Evolutionary conservation across 176 grass and related monocot genomes (phyloP).

Genomic region (Echinochloa phyllopogon): DNA sequence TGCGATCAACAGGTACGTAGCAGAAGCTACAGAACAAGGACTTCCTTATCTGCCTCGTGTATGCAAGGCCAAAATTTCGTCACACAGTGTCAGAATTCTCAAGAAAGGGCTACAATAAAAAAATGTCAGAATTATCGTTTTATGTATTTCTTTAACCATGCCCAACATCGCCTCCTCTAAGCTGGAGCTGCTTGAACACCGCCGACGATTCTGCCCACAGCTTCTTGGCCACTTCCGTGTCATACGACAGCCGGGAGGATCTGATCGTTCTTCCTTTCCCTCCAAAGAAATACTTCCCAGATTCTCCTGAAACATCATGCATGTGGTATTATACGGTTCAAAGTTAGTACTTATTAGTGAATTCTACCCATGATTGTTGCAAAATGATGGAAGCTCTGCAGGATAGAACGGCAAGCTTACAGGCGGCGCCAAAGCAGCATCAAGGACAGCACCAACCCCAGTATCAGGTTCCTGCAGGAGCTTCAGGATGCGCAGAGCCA

Average conservation of each 20-base stretch:
- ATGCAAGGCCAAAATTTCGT: background rate
- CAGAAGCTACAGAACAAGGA: background rate
- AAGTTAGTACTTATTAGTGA: background rate
- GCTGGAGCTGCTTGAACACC: constrained; percentile 60
- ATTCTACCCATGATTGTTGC: background rate
- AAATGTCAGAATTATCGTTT: background rate
- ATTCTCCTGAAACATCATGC: constrained; percentile 62
- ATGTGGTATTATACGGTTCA: background rate
- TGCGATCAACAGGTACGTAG: background rate
- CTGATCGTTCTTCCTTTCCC: constrained; percentile 67
- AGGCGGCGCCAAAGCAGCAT: constrained; percentile 71
- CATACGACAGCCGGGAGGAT: constrained; percentile 64
- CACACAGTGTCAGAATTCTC: background rate
- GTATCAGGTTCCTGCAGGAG: constrained; percentile 62
- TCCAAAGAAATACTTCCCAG: constrained; percentile 90
- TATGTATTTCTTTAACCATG: background rate
- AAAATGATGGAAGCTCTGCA: background rate
- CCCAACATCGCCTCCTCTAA: constrained; percentile 8
- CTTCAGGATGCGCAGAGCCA: constrained; percentile 50
- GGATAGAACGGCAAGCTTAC: constrained; percentile 48
- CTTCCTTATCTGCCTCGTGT: background rate
- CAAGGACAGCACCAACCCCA: constrained; percentile 69
- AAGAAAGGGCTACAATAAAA: background rate
- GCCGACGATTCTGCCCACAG: constrained; percentile 71
- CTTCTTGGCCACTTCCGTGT: constrained; percentile 58